phyloP scores from a whole-genome alignment of 106 monocot genomes.

The Amphibolis antarctica region DNA sequence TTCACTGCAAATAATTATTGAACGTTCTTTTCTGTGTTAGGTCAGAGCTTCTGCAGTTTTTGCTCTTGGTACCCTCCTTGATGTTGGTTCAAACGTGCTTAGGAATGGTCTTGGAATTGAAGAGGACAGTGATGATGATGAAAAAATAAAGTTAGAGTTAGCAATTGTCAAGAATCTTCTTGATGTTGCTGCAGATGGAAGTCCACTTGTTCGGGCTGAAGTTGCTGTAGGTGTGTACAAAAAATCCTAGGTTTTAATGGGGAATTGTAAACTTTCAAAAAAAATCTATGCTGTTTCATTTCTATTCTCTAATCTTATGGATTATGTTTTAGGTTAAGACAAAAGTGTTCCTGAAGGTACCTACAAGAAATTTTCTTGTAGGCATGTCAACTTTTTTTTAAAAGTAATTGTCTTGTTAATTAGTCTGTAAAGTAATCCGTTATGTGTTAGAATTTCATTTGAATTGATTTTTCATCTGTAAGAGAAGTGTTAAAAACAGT shows the following conservation, averaged over 20 bases:
- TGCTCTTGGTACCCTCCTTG: conserved; percentile 74
- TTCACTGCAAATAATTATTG: not conserved
- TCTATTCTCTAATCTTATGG: too few relatives aligned
- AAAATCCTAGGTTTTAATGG: not conserved
- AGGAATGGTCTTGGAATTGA: conserved; percentile 45
- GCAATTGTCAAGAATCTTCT: conserved; percentile 53
- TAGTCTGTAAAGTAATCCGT: too few relatives aligned
- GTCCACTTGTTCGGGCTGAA: conserved; percentile 92
- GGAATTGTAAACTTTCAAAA: too few relatives aligned
- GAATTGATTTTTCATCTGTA: too few relatives aligned
- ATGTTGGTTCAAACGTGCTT: conserved; percentile 42
- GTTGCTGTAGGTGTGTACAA: conserved; percentile 60
- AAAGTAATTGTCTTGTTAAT: too few relatives aligned
- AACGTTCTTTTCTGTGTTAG: conserved; percentile 22
- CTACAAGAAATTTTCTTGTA: too few relatives aligned
- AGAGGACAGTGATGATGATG: conserved; percentile 81
- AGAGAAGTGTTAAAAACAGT: too few relatives aligned
- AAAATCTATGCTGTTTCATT: too few relatives aligned
- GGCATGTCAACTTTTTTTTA: too few relatives aligned
- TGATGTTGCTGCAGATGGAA: conserved; percentile 72
- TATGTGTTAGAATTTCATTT: too few relatives aligned
- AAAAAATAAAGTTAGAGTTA: conserved; percentile 69
- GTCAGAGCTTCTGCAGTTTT: conserved; percentile 95
- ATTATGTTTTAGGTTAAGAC: too few relatives aligned
- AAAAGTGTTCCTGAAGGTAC: too few relatives aligned